Base-by-base conservation (phyloP, 2,329 filamentous ascomycete genomes). In the Ascochyta clinopodiicola region DNA sequence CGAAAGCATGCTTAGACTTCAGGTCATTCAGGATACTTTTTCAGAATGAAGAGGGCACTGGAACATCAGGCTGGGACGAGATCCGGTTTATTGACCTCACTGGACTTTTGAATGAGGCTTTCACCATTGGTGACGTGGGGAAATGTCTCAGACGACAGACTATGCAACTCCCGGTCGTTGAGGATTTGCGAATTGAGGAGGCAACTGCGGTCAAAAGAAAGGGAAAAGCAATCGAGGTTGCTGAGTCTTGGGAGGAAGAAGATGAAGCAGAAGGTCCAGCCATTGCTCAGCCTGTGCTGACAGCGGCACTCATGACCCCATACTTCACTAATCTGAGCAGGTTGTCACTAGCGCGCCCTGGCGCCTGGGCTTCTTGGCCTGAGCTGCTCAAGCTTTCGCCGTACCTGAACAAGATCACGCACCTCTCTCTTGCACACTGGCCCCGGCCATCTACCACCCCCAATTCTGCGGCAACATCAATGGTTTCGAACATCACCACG, bases 361-460 rank as follows among this genome's bases (percentile, higher is more conserved):
- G 76, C 4, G 55, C 70, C 2, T 74, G 74, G 22, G 79, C 80
- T 1, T 83, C 78, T 10, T 88, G 86, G 86, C 71, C 77, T 13
- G 78, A 82, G 5, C 76, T 88, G 2, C 74, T 88, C 2, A 71
- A 75, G 1, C 67, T 88, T 1, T 77, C 85, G 0, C 77, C 80
- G 0, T 77, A 82, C 24, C 70, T 86, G 0, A 77, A 82, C n/a
- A 84, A 79, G 3, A 68, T 88, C 22, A 87, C 84, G 0, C 85
- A 88, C 60, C 76, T 88, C 2, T 88, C 85, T 0, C 77, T 88
- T 2, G 85, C 85, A 2, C 79, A 85, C 67, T 88, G 86, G 86
- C 84, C 85, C 2, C 73, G 78, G 19, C 86, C 86, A 2, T 83
- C 81, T 0, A 72, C 82, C n/a, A 85, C 83, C 0, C 83, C 83